Evolutionary conservation across 1,139 yeast genomes (phyloP).

Genomic region (Suhomyces wounanorum): DNA sequence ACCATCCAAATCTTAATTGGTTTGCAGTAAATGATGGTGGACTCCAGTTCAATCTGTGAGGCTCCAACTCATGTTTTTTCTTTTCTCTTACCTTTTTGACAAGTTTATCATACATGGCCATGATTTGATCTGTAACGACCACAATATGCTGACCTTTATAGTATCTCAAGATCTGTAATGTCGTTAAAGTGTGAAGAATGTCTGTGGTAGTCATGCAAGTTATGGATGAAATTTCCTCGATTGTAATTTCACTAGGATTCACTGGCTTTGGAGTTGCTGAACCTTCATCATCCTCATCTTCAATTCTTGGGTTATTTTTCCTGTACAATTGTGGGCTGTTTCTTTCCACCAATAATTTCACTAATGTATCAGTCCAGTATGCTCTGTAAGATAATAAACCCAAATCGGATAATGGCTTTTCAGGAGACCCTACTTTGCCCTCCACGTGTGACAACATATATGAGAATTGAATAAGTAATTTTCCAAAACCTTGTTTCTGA

Average conservation of each 20-base stretch:
- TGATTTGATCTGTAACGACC: constrained; percentile 81
- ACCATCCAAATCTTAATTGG: constrained; percentile 95
- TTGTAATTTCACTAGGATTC: constrained; percentile 64
- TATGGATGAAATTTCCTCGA: constrained; percentile 83
- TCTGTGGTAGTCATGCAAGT: constrained; percentile 98
- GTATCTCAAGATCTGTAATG: constrained; percentile 84
- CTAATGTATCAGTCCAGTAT: constrained; percentile 91
- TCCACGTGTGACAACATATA: constrained; percentile 87
- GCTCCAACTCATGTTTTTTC: constrained; percentile 77
- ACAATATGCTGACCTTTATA: constrained; percentile 96
- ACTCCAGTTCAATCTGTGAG: constrained; percentile 77
- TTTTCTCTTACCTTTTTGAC: constrained; percentile 57
- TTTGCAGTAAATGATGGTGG: constrained; percentile 97
- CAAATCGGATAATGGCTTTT: constrained; percentile 92
- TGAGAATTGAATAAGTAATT: constrained; percentile 86
- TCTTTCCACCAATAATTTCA: constrained; percentile 69
- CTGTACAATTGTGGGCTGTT: constrained; percentile 42
- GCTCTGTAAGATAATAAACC: constrained; percentile 94
- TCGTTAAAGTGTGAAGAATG: constrained; percentile 88
- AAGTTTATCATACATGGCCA: constrained; percentile 73
- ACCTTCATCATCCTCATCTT: constrained; percentile 31
- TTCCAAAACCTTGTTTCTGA: constrained; percentile 93
- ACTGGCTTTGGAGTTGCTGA: constrained; percentile 20
- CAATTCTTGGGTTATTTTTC: constrained; percentile 38
- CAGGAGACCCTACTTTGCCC: constrained; percentile 93